A percentile compares a stretch with the other conserved stretches of the same genome.
Conservation (phyloP, 495 filamentous ascomycete species). For the Friedmanniomyces endolithicus region DNA sequence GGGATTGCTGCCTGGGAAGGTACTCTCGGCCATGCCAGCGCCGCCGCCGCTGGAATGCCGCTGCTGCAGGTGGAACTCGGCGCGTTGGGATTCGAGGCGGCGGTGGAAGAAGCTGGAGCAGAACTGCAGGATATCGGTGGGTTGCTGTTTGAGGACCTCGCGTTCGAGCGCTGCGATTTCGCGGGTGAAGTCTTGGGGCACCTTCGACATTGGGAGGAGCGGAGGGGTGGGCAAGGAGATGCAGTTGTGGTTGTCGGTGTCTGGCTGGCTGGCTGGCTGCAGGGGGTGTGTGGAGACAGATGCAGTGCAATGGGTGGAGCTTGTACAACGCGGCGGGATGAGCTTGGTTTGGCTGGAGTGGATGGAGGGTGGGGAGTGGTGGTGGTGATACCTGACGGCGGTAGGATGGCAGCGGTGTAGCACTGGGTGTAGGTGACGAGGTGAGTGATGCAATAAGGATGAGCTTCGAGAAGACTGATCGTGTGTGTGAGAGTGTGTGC, state of each 20-base stretch:
- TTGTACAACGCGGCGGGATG: too few species aligned
- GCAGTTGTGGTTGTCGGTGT: not conserved
- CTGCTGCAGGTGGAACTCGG: constrained; percentile 37
- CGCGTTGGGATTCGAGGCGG: constrained; percentile 49
- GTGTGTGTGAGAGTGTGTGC: too few species aligned
- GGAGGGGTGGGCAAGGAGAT: not conserved
- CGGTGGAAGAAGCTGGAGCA: constrained; percentile 53
- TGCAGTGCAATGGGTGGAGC: too few species aligned
- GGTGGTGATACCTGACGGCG: too few species aligned
- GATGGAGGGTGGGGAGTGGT: too few species aligned
- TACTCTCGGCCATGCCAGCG: constrained; percentile 42
- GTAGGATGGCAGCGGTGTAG: too few species aligned
- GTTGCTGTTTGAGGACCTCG: constrained; percentile 41
- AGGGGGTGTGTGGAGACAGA: too few species aligned
- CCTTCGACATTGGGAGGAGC: constrained; percentile 20
- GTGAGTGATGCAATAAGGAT: too few species aligned
- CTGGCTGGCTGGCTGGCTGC: too few species aligned
- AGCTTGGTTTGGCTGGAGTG: too few species aligned
- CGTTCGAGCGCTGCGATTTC: constrained; percentile 48
- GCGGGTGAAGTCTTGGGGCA: constrained; percentile 43
- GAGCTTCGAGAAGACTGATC: too few species aligned
- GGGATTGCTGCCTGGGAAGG: constrained; percentile 47
- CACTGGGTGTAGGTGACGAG: too few species aligned
- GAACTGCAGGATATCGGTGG: constrained; percentile 52
- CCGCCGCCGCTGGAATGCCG: constrained; percentile 31